Evolutionary conservation across 208 protist genomes (phyloP), one percentile per base, ranked within the genome.

Genomic region (Trypanosoma platydactyli): DNA sequence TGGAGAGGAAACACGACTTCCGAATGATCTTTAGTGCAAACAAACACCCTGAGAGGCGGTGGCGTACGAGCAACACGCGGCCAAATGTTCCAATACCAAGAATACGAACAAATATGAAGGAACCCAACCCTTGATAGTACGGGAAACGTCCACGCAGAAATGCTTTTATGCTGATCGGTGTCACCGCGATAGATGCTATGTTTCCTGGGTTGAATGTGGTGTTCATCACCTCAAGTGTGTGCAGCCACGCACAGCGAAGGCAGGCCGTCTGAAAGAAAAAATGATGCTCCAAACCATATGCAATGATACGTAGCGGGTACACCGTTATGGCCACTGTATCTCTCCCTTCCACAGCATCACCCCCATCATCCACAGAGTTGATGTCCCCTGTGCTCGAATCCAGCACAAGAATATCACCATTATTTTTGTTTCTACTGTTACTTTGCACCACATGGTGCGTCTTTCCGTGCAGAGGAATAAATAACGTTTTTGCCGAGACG

Each of bases 11-110:
- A 40, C 65, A 68, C 42, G 63, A 65, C 65, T 88, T 91, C 18
- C 77, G 72, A 16, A 94, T 79, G 22, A 92, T 68, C 68, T 94
- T 94, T 73, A 94, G 77, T 41, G 88, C 88, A 62, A 84, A 89
- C 38, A 83, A 73, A 27, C 65, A 55, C 20, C 77, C 64, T 18
- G 73, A 80, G 40, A 89, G 72, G 30, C 71, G 72, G 68, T 94
- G 85, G 29, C 72, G 74, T 55, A 92, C 88, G 11, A 91, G 76
- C 30, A 88, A 67, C 2, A 94, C 88, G 22, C 83, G 83, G 15
- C 88, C 88, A 65, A 91, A 94, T 25, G 71, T 83, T 20, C 88
- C 88, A 24, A 71, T 73, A 48, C 88, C 88, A 42, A 94, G 83
- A 68, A 89, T 69, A 40, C 74, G 69, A 1, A 94, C 27, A 46